Evolutionary conservation across 805 yeast species (phyloP), one percentile per base, ranked within the genome.

Genomic region (Saccharomycopsis olivae): DNA sequence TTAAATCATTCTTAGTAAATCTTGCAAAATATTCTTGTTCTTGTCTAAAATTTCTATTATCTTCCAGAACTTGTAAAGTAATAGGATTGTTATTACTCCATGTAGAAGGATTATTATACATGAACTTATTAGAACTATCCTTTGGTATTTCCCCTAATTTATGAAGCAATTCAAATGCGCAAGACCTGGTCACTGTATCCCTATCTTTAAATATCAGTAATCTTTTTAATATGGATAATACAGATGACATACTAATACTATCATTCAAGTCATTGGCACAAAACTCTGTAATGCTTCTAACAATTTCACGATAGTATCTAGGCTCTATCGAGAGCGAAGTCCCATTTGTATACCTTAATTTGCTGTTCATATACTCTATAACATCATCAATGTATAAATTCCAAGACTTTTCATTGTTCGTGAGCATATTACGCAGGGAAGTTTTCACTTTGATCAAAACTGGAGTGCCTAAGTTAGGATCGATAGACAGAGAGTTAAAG

Each of bases 191-290:
- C 35, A 74, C 29, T 18, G 17, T 68, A 39, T 73, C 78, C 23
- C 54, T 21, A 31, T 61, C 39, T 31, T 62, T 55, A 47, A 64
- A 57, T 14, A 62, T 37, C 1, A 56, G 52, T 3, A 61, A 17
- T 27, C 48, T 49, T 43, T 64, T 52, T 44, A 64, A 38, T n/a
- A 64, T 48, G 32, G 61, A 63, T 14, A 71, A 53, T 14, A 76
- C 58, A 17, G 71, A 54, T 0, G 84, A 67, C 38, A 70, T 75
- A 5, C 69, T 55, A 2, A 60, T 62, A 16, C 68, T 65, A 51
- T 72, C 68, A 36, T 76, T 74, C 0, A 69, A 51, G 35, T 76
- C 74, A 0, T 76, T 79, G 5, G 73, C 70, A 2, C 73, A 65
- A 52, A 72, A 79, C 31, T 72, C 71, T 44, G 67, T 69, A 39